Percentiles rank a stretch among this genome's conserved stretches.
Conservation (phyloP, 108 stramenopile genomes). For the Parietichytrium sp. region DNA sequence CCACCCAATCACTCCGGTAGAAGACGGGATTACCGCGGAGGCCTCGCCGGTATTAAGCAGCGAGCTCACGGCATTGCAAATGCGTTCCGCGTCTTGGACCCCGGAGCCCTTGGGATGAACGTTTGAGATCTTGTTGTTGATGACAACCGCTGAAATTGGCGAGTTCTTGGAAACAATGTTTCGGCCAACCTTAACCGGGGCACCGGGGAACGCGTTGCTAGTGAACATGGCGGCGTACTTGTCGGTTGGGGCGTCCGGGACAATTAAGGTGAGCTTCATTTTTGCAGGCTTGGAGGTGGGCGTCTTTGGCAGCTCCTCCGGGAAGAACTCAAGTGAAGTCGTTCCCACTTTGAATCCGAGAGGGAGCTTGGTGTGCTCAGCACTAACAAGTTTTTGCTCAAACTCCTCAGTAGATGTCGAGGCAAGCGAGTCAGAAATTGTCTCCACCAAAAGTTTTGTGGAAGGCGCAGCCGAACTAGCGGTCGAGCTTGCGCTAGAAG, state of each 20-base stretch:
- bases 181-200: conserved; percentile 56
- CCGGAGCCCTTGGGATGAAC: conserved; percentile 52
- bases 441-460: not conserved
- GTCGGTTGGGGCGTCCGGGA: conserved; percentile 42
- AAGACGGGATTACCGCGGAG: conserved; percentile 50
- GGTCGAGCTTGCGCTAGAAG: not conserved
- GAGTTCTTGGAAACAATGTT: conserved; percentile 37
- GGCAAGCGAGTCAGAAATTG: not conserved
- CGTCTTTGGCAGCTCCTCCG: conserved; percentile 33
- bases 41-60: conserved; percentile 39
- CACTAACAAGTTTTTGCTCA: not conserved
- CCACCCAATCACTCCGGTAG: conserved; percentile 98
- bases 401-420: conserved; percentile 10
- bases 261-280: conserved; percentile 45
- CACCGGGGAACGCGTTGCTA: conserved; percentile 51
- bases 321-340: conserved; percentile 29
- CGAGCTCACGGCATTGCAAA: conserved; percentile 43
- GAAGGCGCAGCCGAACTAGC: not conserved
- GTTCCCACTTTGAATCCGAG: not conserved
- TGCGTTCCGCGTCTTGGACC: conserved; percentile 38
- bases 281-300: not conserved
- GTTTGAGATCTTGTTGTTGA: conserved; percentile 66
- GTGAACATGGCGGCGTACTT: conserved; percentile 43
- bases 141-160: not conserved
- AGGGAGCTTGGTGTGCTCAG: conserved; percentile 31